A percentile compares a stretch with the other conserved stretches of the same genome.
phyloP scores from a whole-genome alignment of 1,284 basidiomycete genomes.

The Ganoderma lucidum region DNA sequence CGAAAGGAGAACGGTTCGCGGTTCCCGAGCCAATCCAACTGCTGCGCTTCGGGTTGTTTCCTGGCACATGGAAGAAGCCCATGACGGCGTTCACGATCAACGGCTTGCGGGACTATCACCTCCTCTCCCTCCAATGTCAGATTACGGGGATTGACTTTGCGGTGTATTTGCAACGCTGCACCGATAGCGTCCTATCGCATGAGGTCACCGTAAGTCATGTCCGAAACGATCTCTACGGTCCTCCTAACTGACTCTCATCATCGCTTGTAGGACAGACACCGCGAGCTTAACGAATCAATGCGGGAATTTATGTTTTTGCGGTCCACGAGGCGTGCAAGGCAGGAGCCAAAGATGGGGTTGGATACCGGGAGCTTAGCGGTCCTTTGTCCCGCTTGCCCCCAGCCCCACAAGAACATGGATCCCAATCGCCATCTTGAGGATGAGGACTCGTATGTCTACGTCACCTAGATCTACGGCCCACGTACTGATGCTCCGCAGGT shows the following conservation, averaged over 20 bases:
- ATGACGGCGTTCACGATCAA: neutral
- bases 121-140: neutral
- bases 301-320: slow-evolving; percentile 28
- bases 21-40: neutral
- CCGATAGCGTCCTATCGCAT: neutral
- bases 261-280: slow-evolving; percentile 28
- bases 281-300: slow-evolving; percentile 27
- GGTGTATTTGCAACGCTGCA: neutral
- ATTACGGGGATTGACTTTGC: neutral
- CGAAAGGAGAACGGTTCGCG: neutral
- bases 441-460: too few relatives aligned
- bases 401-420: slow-evolving; percentile 35
- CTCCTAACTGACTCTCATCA: too few relatives aligned
- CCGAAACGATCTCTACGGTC: too few relatives aligned
- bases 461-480: too few relatives aligned
- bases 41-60: neutral
- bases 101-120: neutral
- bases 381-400: slow-evolving; percentile 33
- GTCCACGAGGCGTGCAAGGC: neutral
- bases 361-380: neutral
- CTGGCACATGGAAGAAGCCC: neutral
- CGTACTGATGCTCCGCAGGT: neutral
- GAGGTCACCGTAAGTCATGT: neutral
- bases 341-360: too few relatives aligned
- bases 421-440: slow-evolving; percentile 14